Evolutionary conservation across 768 basidiomycete species (phyloP), one percentile per base, ranked within the genome.

Genomic region (Rhodotorula kratochvilovae): DNA sequence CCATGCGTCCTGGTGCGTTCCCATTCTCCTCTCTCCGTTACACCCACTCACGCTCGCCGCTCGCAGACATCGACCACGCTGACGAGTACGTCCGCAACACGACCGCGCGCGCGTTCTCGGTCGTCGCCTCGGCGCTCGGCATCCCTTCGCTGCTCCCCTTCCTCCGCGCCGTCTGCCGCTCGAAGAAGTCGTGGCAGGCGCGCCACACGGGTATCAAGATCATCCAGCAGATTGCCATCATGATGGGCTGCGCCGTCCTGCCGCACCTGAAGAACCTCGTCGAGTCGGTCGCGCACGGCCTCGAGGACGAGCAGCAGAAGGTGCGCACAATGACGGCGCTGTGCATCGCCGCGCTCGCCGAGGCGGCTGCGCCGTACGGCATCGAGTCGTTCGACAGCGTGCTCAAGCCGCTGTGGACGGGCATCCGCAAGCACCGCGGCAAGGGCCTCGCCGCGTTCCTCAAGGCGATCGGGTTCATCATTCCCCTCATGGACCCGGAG

Each of bases 121-220:
- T 79, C 82, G 98, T 46, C 86, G 98, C 96, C 19, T 98, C 95
- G 2, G 96, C 96, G 1, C 89, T 99, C 68, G 94, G 96, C 76
- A 99, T 98, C 66, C 96, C 96, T 5, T 90, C 96, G 15, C 86
- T 98, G 35, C 89, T 99, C 6, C 96, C 96, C 61, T 99, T 99
- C 87, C 84, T 99, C 71, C 95, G 95, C 82, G 95, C 96, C 46
- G 94, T 99, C 67, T 98, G 96, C 82, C 89, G 93, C 58, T 94
- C 91, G 68, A 98, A 98, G 82, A 99, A 99, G 82, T 98, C 94
- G 17, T 99, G 96, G 96, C 96, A 99, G 81, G 96, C 96, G 16
- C 88, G 95, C 70, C 96, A 98, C 81, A 99, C 96, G 8, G 96
- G 96, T 81, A 98, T 99, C 78, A 92, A 96, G 77, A 98, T 99